phyloP scores from a whole-genome alignment of 2,329 filamentous ascomycete genomes.

The Microcyclospora pomicola region DNA sequence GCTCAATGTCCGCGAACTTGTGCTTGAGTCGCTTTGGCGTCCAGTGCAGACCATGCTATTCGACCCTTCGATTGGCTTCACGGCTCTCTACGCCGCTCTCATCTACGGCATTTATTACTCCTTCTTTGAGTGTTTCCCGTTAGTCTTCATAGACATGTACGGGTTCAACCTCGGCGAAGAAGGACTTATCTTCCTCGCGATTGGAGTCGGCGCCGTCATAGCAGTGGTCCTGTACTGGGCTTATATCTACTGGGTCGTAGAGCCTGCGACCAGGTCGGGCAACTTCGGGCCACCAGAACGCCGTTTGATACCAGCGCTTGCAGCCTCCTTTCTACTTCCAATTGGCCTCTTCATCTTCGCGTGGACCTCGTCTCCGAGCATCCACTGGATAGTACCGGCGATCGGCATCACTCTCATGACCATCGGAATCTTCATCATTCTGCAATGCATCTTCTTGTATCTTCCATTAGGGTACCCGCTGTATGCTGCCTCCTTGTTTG shows the following conservation, averaged over 20 bases:
- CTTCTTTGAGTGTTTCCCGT: slow-evolving; percentile 25
- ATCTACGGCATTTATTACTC: slow-evolving; percentile 24
- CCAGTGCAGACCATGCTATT: slow-evolving; percentile 20
- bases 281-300: slow-evolving; percentile 16
- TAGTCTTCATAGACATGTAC: slow-evolving; percentile 29
- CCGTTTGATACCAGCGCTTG: slow-evolving; percentile 16
- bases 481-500: slow-evolving; percentile 44
- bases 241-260: slow-evolving; percentile 16
- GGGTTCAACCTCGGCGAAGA: slow-evolving; percentile 25
- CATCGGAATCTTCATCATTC: slow-evolving; percentile 25
- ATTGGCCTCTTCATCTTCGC: slow-evolving; percentile 21
- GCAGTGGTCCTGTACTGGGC: slow-evolving; percentile 13
- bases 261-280: slow-evolving; percentile 12
- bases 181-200: slow-evolving; percentile 22
- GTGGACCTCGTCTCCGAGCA: slow-evolving; percentile 14
- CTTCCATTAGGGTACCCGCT: slow-evolving; percentile 27
- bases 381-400: slow-evolving; percentile 28
- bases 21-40: slow-evolving; percentile 41
- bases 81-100: slow-evolving; percentile 19
- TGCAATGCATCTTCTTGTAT: slow-evolving; percentile 32
- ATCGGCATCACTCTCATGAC: slow-evolving; percentile 30
- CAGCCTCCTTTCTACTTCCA: slow-evolving; percentile 15
- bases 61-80: slow-evolving; percentile 22
- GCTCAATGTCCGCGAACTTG: slow-evolving; percentile 34
- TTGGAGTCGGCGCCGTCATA: slow-evolving; percentile 19